Conservation (phyloP, 345 rosid species). For the Noccaea bulbosa region DNA sequence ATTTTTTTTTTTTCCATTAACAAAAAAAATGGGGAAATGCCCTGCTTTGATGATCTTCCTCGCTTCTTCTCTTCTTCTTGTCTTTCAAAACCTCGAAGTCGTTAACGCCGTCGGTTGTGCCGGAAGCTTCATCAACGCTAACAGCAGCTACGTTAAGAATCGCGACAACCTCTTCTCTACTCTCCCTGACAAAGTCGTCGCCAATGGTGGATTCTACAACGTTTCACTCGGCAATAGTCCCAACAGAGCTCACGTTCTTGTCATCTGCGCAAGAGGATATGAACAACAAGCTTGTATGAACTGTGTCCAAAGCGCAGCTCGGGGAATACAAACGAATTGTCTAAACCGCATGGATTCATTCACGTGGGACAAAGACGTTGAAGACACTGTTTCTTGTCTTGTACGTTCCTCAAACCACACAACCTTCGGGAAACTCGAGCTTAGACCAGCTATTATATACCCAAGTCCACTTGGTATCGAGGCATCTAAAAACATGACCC, state of each 20-base stretch:
- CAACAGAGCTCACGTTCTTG: conserved; percentile 10
- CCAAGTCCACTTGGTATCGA: conserved; percentile 3
- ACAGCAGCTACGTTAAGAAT: conserved; percentile 16
- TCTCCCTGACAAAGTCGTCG: conserved; percentile 1
- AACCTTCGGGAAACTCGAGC: conserved; percentile 1
- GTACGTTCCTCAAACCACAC: conserved; percentile 21
- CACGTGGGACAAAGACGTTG: background rate
- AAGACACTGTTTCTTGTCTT: conserved; percentile 11
- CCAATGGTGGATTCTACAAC: conserved; percentile 15
- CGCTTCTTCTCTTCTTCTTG: conserved; percentile 22
- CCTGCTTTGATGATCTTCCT: conserved; percentile 25
- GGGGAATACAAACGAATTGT: background rate
- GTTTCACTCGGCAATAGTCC: conserved; percentile 5
- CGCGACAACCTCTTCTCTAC: conserved; percentile 2
- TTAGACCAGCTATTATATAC: background rate
- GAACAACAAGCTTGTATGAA: background rate
- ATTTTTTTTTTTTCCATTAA: no score
- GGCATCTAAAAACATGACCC: background rate
- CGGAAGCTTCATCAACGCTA: conserved; percentile 12
- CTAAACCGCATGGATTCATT: conserved; percentile 3
- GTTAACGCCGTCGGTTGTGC: conserved; percentile 1
- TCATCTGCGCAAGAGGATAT: conserved; percentile 11
- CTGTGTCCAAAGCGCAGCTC: background rate
- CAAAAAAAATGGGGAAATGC: background rate
- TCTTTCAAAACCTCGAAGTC: background rate